These are phyloP conservation scores for Coemansia sp. DNA, from an alignment of 192 early-diverging fungal species.

Conservation along the genomic window DNA sequence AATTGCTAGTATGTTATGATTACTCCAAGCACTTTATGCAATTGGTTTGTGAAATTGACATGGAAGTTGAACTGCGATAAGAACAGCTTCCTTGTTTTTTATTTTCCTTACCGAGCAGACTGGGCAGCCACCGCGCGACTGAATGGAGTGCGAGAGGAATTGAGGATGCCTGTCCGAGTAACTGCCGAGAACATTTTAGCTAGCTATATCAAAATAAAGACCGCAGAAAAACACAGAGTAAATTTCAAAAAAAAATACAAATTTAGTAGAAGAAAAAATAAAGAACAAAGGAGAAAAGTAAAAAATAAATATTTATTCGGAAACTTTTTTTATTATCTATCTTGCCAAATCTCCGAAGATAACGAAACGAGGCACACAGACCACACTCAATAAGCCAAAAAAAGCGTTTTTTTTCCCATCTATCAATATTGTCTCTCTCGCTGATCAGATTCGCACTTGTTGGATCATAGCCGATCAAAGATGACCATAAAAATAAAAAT, in stretches of 20 bases:
- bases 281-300: constrained; percentile 3
- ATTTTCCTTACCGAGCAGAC: constrained; percentile 31
- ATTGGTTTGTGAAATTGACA: too few relatives aligned
- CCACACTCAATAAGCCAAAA: too few relatives aligned
- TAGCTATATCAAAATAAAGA: not conserved
- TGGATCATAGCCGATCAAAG: not conserved
- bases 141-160: constrained; percentile 22
- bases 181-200: constrained; percentile 39
- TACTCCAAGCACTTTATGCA: too few relatives aligned
- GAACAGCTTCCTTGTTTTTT: too few relatives aligned
- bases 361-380: not conserved
- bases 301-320: not conserved
- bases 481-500: not conserved
- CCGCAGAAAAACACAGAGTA: not conserved
- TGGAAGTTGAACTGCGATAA: too few relatives aligned
- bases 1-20: not conserved
- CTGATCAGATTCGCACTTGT: not conserved
- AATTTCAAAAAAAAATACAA: constrained; percentile 6
- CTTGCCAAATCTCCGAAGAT: constrained; percentile 3
- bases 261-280: not conserved
- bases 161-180: constrained; percentile 25
- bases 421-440: not conserved
- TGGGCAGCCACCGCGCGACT: constrained; percentile 17
- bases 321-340: not conserved
- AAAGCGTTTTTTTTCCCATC: too few relatives aligned